Evolutionary conservation across 1,139 yeast species (phyloP).

Genomic region (Hyphopichia pseudoburtonii): DNA sequence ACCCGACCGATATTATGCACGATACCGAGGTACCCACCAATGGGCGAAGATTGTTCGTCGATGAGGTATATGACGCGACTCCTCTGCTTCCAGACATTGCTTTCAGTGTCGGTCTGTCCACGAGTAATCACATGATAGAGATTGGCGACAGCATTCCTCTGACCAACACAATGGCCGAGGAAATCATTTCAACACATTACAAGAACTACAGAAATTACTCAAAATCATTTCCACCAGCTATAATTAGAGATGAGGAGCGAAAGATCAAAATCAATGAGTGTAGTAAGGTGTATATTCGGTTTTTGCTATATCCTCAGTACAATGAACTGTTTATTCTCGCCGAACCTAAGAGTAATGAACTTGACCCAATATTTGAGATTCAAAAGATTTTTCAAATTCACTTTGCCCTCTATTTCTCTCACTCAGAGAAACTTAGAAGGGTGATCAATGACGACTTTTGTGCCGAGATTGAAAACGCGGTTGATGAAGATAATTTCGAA

Average conservation of each 20-base stretch:
- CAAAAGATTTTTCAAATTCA: constrained; percentile 51
- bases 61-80: constrained; percentile 20
- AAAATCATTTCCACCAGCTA: constrained; percentile 37
- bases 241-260: constrained; percentile 12
- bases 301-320: constrained; percentile 43
- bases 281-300: constrained; percentile 36
- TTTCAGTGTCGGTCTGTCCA: constrained; percentile 12
- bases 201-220: constrained; percentile 37
- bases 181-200: constrained; percentile 27
- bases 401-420: constrained; percentile 41
- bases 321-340: constrained; percentile 42
- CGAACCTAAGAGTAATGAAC: constrained; percentile 52
- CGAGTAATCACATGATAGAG: constrained; percentile 16
- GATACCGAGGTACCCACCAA: constrained; percentile 34
- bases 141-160: constrained; percentile 23
- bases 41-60: constrained; percentile 34
- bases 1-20: constrained; percentile 37
- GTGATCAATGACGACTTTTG: constrained; percentile 37
- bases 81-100: constrained; percentile 25
- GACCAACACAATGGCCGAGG: constrained; percentile 29
- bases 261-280: constrained; percentile 23
- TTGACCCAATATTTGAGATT: constrained; percentile 73
- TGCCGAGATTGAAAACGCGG: constrained; percentile 27
- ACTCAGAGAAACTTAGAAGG: constrained; percentile 33
- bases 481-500: constrained; percentile 34